phyloP scores from a whole-genome alignment of 2,329 filamentous ascomycete genomes.

The Nothopassalora personata region DNA sequence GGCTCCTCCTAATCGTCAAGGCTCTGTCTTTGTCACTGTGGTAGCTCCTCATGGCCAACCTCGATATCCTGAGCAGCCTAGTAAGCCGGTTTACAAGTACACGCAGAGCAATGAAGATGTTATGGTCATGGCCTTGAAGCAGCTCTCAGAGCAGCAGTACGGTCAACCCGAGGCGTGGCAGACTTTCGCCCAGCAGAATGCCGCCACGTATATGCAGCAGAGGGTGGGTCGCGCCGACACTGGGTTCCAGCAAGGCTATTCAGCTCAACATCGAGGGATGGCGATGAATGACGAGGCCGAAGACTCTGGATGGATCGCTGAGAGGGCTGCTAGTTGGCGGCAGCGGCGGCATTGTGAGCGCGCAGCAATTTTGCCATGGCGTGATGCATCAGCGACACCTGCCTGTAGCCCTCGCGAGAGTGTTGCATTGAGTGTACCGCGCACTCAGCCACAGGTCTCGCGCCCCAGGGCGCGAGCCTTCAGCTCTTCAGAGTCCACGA shows the following conservation, averaged over 20 bases:
- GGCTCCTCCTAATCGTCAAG: conserved; percentile 65
- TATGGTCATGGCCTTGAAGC: conserved; percentile 53
- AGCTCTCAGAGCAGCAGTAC: conserved; percentile 32
- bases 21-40: conserved; percentile 66
- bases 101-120: conserved; percentile 43
- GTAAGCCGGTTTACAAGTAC: conserved; percentile 28
- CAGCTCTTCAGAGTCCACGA: not conserved
- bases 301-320: conserved; percentile 49
- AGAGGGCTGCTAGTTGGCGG: conserved; percentile 57
- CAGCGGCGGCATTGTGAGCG: conserved; percentile 25
- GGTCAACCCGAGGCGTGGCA: conserved; percentile 30
- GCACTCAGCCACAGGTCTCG: conserved; percentile 42
- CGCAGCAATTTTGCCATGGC: conserved; percentile 63
- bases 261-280: not conserved
- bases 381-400: conserved; percentile 67
- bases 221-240: conserved; percentile 20
- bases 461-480: conserved; percentile 20
- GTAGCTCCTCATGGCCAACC: conserved; percentile 25
- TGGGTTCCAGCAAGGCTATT: conserved; percentile 6
- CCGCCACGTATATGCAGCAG: conserved; percentile 23
- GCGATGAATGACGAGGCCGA: not conserved
- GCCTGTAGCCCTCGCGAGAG: conserved; percentile 72
- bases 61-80: conserved; percentile 29
- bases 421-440: conserved; percentile 61
- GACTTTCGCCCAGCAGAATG: conserved; percentile 25